Evolutionary conservation across 2,329 filamentous ascomycete genomes (phyloP).

Genomic region (Pezicula rhizophila): DNA sequence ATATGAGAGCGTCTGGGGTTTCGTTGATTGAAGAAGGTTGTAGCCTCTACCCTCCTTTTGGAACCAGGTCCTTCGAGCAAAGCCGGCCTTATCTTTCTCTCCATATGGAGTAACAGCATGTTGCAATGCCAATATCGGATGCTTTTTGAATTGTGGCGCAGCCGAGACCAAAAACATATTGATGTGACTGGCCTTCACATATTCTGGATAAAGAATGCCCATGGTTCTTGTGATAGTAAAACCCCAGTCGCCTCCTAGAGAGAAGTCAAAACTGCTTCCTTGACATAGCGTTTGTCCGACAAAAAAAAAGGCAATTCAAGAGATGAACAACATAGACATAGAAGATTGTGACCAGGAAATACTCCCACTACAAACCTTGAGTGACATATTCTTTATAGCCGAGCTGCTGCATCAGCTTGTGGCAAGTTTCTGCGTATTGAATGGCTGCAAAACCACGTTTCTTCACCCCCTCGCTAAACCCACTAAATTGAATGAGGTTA

Average conservation of each 20-base stretch:
- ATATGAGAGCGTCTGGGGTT: constrained; percentile 68
- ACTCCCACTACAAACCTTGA: constrained; percentile 45
- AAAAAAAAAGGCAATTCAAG: background rate
- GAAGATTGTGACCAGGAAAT: background rate
- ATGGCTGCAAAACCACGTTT: constrained; percentile 50
- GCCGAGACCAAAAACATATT: constrained; percentile 47
- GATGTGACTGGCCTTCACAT: constrained; percentile 54
- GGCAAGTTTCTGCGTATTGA: constrained; percentile 58
- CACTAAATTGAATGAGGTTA: constrained; percentile 7
- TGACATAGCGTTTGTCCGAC: too few species aligned
- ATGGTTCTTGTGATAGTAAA: constrained; percentile 58
- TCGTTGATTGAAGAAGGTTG: constrained; percentile 54
- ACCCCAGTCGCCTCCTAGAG: constrained; percentile 51
- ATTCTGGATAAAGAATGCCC: constrained; percentile 49
- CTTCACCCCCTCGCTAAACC: constrained; percentile 37
- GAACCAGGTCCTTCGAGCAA: constrained; percentile 53
- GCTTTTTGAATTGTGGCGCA: constrained; percentile 39
- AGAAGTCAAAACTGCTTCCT: background rate
- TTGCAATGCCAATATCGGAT: constrained; percentile 52
- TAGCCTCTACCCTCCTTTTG: constrained; percentile 49
- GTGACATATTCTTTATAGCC: constrained; percentile 58
- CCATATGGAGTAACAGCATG: constrained; percentile 49
- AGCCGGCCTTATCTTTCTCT: constrained; percentile 35
- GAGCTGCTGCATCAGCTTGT: constrained; percentile 63
- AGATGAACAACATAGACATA: background rate